phyloP scores from a whole-genome alignment of 257 asterid species.

The Petrea volubilis region DNA sequence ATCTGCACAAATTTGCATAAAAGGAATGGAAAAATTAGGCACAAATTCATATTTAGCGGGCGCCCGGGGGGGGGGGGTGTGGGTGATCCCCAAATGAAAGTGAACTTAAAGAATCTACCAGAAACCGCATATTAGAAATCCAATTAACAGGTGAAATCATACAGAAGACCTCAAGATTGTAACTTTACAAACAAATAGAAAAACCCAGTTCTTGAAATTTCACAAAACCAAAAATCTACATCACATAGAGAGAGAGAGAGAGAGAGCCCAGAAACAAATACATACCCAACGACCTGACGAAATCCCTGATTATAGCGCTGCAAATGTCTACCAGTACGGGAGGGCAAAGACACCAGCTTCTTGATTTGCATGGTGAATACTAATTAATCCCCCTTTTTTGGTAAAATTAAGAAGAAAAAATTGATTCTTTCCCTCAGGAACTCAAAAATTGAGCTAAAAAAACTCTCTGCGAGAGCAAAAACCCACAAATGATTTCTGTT shows the following conservation, averaged over 20 bases:
- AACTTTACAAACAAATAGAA: background rate
- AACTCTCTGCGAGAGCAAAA: conserved; percentile 17
- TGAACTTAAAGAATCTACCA: no score
- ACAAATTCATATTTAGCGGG: background rate
- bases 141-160: no score
- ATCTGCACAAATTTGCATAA: conserved; percentile 56
- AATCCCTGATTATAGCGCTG: conserved; percentile 71
- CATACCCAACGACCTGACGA: conserved; percentile 89
- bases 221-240: background rate
- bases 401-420: background rate
- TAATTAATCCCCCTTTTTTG: background rate
- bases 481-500: conserved; percentile 14
- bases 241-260: background rate
- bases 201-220: conserved; percentile 5
- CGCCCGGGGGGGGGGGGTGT: no score
- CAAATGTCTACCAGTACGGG: conserved; percentile 72
- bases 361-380: conserved; percentile 55
- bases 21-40: conserved; percentile 15
- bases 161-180: background rate
- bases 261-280: background rate
- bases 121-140: no score
- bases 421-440: background rate
- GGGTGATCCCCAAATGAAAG: no score
- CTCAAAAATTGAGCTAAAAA: background rate
- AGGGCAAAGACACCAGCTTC: conserved; percentile 42